Evolutionary conservation across 768 basidiomycete species (phyloP).

Genomic region (Favolaschia claudopus): DNA sequence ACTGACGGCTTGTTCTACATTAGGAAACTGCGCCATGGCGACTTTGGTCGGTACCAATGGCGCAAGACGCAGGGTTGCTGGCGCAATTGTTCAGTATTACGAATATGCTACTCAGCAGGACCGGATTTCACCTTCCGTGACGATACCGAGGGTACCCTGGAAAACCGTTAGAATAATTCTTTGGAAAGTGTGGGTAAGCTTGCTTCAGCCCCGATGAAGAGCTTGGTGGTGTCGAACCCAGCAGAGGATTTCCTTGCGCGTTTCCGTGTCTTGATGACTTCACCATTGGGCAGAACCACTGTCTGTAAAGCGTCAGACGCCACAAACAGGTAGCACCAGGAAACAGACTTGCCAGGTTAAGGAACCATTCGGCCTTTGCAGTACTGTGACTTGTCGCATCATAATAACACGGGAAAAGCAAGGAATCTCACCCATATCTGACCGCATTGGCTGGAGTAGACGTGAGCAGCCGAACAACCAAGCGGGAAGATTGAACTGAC

Average conservation of each 20-base stretch:
- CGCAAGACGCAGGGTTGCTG: slow-evolving; percentile 84
- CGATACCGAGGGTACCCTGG: slow-evolving; percentile 27
- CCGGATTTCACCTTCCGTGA: slow-evolving; percentile 24
- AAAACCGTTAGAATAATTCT: neutral
- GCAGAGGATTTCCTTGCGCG: slow-evolving; percentile 85
- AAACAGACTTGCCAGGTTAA: slow-evolving; percentile 67
- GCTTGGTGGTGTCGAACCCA: slow-evolving; percentile 86
- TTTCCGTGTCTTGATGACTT: slow-evolving; percentile 86
- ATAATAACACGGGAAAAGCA: neutral
- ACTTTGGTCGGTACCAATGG: slow-evolving; percentile 85
- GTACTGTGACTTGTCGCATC: slow-evolving; percentile 43
- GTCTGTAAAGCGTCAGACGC: slow-evolving; percentile 55
- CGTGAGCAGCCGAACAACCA: neutral
- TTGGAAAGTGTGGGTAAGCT: neutral
- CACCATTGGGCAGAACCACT: slow-evolving; percentile 83
- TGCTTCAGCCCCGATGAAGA: slow-evolving; percentile 86
- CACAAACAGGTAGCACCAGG: neutral
- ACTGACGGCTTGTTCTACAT: slow-evolving; percentile 76
- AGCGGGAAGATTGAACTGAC: slow-evolving; percentile 49
- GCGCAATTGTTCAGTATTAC: neutral
- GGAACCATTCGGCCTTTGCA: slow-evolving; percentile 87
- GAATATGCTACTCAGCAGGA: neutral
- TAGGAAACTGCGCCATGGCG: slow-evolving; percentile 87
- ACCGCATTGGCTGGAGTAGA: slow-evolving; percentile 71
- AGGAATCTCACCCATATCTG: slow-evolving; percentile 62